These are phyloP conservation scores for Trypanosoma platydactyli DNA, from an alignment of 208 protist genomes.

Conservation along the genomic window DNA sequence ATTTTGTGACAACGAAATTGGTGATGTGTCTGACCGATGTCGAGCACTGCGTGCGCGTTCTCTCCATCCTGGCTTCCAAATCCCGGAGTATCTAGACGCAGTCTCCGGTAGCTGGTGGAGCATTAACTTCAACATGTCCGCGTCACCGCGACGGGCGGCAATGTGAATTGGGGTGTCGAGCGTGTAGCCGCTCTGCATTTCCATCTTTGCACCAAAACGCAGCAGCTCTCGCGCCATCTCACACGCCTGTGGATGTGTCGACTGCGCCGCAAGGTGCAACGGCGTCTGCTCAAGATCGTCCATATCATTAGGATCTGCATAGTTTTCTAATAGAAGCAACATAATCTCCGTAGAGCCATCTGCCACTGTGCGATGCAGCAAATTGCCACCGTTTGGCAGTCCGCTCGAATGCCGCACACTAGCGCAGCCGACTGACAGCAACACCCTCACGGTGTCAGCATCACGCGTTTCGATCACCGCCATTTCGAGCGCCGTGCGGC, in stretches of 20 bases:
- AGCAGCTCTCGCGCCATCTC: slow-evolving; percentile 51
- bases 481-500: slow-evolving; percentile 68
- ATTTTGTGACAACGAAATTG: not conserved
- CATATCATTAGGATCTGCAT: slow-evolving; percentile 64
- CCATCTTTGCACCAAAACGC: slow-evolving; percentile 38
- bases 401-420: slow-evolving; percentile 44
- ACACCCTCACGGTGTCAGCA: slow-evolving; percentile 34
- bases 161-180: slow-evolving; percentile 67
- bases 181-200: slow-evolving; percentile 52
- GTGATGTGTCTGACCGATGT: not conserved
- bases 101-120: slow-evolving; percentile 25
- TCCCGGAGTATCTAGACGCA: not conserved
- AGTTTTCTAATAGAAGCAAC: slow-evolving; percentile 59
- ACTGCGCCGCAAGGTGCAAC: slow-evolving; percentile 43
- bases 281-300: slow-evolving; percentile 67
- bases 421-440: slow-evolving; percentile 56
- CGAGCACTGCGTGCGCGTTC: not conserved
- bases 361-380: slow-evolving; percentile 59
- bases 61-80: not conserved
- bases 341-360: slow-evolving; percentile 38
- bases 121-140: slow-evolving; percentile 23
- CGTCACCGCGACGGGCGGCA: slow-evolving; percentile 37
- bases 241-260: slow-evolving; percentile 11
- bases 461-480: slow-evolving; percentile 40
- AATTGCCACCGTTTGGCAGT: slow-evolving; percentile 45